These are phyloP conservation scores for Avicennia marina DNA, from an alignment of 257 asterid genomes.

Conservation along the genomic window DNA sequence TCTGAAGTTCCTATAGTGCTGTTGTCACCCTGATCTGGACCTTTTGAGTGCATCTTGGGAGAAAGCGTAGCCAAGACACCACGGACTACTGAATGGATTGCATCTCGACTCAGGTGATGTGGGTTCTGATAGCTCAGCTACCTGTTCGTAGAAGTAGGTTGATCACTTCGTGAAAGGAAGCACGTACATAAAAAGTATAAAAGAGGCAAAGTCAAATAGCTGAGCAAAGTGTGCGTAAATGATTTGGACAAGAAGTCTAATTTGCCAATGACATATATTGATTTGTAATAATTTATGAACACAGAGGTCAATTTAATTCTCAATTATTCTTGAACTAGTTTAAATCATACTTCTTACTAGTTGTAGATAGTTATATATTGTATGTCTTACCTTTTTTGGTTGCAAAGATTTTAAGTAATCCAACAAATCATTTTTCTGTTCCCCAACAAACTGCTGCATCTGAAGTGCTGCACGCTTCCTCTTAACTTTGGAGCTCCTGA, in stretches of 20 bases:
- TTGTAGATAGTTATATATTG: too few species aligned
- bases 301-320: background rate
- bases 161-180: too few species aligned
- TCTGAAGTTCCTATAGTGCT: conserved; percentile 39
- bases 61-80: conserved; percentile 97
- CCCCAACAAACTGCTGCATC: conserved; percentile 98
- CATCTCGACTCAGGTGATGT: conserved; percentile 65
- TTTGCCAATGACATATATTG: background rate
- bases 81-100: conserved; percentile 79
- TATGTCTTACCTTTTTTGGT: conserved; percentile 72
- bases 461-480: conserved; percentile 92
- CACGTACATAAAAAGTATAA: too few species aligned
- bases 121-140: conserved; percentile 92
- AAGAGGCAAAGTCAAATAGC: too few species aligned
- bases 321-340: background rate
- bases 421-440: conserved; percentile 88
- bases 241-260: too few species aligned
- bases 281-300: background rate
- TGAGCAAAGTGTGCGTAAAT: too few species aligned
- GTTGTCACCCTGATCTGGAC: conserved; percentile 48
- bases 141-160: too few species aligned
- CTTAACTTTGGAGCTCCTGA: conserved; percentile 91
- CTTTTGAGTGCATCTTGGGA: conserved; percentile 90
- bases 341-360: background rate
- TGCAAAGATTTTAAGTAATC: conserved; percentile 84